phyloP scores from a whole-genome alignment of 257 asterid species.

The Craterostigma plantagineum region DNA sequence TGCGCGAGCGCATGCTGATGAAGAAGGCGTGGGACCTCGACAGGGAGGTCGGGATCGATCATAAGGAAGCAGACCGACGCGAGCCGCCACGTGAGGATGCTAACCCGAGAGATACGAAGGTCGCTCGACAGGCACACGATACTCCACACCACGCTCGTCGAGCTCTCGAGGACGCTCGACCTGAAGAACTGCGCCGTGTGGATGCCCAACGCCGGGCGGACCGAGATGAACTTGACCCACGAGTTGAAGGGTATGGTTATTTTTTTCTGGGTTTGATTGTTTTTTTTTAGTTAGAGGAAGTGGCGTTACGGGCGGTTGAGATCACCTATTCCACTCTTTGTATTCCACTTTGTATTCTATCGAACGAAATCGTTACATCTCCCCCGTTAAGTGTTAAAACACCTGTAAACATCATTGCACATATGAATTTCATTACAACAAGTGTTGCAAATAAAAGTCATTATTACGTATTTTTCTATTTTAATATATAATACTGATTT shows the following conservation, averaged over 20 bases:
- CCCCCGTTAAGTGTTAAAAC: too few species aligned
- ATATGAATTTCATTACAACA: too few species aligned
- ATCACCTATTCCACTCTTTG: too few species aligned
- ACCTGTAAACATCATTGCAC: too few species aligned
- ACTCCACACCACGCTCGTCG: slow-evolving; percentile 70
- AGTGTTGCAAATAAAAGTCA: too few species aligned
- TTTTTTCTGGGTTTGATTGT: too few species aligned
- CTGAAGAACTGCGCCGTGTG: slow-evolving; percentile 77
- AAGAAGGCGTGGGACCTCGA: slow-evolving; percentile 81
- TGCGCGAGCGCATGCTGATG: slow-evolving; percentile 62
- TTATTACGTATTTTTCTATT: too few species aligned
- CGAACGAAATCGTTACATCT: too few species aligned
- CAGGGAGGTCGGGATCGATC: slow-evolving; percentile 57
- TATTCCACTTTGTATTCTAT: too few species aligned
- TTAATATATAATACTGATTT: too few species aligned
- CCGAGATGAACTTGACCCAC: slow-evolving; percentile 62
- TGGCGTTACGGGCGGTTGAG: too few species aligned
- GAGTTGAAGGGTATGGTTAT: slow-evolving; percentile 30
- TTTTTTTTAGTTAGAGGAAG: too few species aligned
- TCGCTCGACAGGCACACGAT: slow-evolving; percentile 85
- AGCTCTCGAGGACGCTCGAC: slow-evolving; percentile 59
- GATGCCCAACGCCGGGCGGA: slow-evolving; percentile 67
- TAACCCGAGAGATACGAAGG: slow-evolving; percentile 84
- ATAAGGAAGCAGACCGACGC: slow-evolving; percentile 64
- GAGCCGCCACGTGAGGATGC: slow-evolving; percentile 79